A percentile compares a stretch with the other conserved stretches of the same genome.
These are phyloP conservation scores for Gilbertella persicaria DNA, from an alignment of 371 early-diverging fungal species.

Conservation along the genomic window DNA sequence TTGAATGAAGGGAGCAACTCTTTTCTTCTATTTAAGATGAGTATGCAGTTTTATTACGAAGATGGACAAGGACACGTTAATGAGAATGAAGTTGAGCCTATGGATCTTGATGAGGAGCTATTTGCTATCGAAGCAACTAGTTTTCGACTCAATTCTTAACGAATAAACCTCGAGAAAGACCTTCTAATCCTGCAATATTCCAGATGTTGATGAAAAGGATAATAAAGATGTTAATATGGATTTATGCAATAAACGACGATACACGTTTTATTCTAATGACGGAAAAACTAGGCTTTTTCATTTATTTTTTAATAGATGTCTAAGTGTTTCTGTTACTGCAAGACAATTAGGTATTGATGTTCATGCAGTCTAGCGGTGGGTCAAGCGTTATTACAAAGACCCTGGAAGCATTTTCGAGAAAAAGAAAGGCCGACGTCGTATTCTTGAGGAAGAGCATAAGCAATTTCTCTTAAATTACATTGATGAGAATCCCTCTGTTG, in stretches of 20 bases:
- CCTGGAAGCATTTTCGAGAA: slow-evolving; percentile 23
- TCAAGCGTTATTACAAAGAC: slow-evolving; percentile 14
- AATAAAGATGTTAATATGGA: slow-evolving; percentile 11
- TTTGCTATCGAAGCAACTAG: slow-evolving; percentile 22
- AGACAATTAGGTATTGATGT: slow-evolving; percentile 19
- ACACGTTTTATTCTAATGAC: slow-evolving; percentile 22
- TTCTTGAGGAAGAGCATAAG: slow-evolving; percentile 5
- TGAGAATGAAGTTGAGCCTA: slow-evolving; percentile 24
- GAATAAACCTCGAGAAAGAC: slow-evolving; percentile 12
- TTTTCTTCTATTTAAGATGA: too few species aligned
- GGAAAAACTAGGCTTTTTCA: slow-evolving; percentile 23
- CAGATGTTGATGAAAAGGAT: slow-evolving; percentile 1
- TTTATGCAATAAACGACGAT: slow-evolving; percentile 18
- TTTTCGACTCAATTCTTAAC: slow-evolving; percentile 11
- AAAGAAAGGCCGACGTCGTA: slow-evolving; percentile 8
- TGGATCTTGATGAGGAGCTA: slow-evolving; percentile 22
- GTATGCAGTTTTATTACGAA: slow-evolving; percentile 13
- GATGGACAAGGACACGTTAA: slow-evolving; percentile 20
- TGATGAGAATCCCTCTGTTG: slow-evolving; percentile 18
- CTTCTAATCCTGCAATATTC: slow-evolving; percentile 1
- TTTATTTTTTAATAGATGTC: slow-evolving; percentile 14
- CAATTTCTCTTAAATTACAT: slow-evolving; percentile 13
- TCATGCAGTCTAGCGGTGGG: slow-evolving; percentile 14
- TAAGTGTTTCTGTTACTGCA: slow-evolving; percentile 14
- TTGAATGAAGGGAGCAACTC: too few species aligned